Percentiles rank a stretch among this genome's conserved stretches.
Conservation (phyloP, 805 yeast species). For the Jamesozyma lodderae region DNA sequence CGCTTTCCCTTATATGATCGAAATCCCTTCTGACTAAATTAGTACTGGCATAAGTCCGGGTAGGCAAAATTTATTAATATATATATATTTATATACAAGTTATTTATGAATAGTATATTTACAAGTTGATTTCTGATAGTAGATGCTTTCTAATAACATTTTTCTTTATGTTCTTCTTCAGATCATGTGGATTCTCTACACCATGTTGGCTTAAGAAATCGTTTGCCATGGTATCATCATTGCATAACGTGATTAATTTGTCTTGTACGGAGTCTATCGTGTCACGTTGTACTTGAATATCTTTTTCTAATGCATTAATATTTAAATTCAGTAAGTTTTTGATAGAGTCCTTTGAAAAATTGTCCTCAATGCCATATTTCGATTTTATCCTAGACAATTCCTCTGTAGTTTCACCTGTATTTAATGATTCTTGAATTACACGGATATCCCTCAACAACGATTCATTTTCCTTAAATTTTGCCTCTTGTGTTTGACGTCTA, state of each 20-base stretch:
- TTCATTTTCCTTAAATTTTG: conserved; percentile 2
- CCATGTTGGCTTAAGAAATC: conserved; percentile 30
- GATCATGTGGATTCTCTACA: conserved; percentile 29
- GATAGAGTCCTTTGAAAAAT: conserved; percentile 39
- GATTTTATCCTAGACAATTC: conserved; percentile 34
- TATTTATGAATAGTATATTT: neutral
- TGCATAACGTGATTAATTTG: conserved; percentile 31
- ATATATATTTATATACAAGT: neutral
- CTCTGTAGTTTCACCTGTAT: conserved; percentile 30
- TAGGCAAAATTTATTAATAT: too few relatives aligned
- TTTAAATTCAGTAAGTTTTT: conserved; percentile 34
- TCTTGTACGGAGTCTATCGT: conserved; percentile 32
- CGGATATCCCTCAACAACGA: conserved; percentile 25
- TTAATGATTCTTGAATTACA: conserved; percentile 22
- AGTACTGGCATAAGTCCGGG: too few relatives aligned
- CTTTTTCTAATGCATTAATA: conserved; percentile 24
- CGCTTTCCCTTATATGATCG: too few relatives aligned
- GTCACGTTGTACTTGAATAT: conserved; percentile 20
- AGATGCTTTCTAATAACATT: conserved; percentile 64
- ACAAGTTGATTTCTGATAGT: conserved; percentile 12
- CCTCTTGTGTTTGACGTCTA: conserved; percentile 35
- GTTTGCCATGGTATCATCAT: conserved; percentile 30
- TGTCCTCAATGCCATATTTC: conserved; percentile 37
- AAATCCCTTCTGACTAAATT: too few relatives aligned
- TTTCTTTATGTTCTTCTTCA: conserved; percentile 51